Evolutionary conservation across 148 eudicot species (phyloP), one percentile per base, ranked within the genome.

Genomic region (Nyssa sinensis): DNA sequence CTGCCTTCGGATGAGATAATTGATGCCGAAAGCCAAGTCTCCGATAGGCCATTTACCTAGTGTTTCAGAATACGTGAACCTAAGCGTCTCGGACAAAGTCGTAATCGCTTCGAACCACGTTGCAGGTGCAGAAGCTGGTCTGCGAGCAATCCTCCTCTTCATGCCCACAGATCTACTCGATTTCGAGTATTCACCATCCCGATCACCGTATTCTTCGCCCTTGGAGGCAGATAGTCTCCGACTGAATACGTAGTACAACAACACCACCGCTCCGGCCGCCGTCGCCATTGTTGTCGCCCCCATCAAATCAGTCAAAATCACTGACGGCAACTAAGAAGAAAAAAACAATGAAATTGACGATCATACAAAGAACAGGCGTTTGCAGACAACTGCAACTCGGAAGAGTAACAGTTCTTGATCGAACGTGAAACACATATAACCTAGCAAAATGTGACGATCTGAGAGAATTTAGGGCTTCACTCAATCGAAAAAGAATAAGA

Each of bases 41-140:
- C 91, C 98, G 34, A 94, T 86, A 53, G 98, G 98, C 98, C 98
- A 94, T 72, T 94, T 94, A 64, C 97, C 98, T 53, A 94, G 66
- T 7, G 98, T 94, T 82, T 94, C 98, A 0, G 98, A 81, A 74
- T 91, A 94, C 53, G 95, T 90, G 75, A 94, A 94, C 83, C 93
- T 80, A 64, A 94, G 78, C 34, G 98, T 94, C 63, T 91, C 98
- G 28, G 97, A 83, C 71, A 94, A 71, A 62, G 92, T 94, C 9
- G 79, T 73, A 30, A 94, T 87, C 71, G 98, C 84, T 77, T 94
- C 98, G 9, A 90, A 67, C 98, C 98, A 94, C 39, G 97, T 94
- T 37, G 95, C 94, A 70, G 98, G 98, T 73, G 98, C 97, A 73
- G 91, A 93, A 64, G 89, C 95, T 34, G 51, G 51, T 57, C 96